Evolutionary conservation across 192 early-diverging fungal genomes (phyloP).

Genomic region (Backusella westeae): DNA sequence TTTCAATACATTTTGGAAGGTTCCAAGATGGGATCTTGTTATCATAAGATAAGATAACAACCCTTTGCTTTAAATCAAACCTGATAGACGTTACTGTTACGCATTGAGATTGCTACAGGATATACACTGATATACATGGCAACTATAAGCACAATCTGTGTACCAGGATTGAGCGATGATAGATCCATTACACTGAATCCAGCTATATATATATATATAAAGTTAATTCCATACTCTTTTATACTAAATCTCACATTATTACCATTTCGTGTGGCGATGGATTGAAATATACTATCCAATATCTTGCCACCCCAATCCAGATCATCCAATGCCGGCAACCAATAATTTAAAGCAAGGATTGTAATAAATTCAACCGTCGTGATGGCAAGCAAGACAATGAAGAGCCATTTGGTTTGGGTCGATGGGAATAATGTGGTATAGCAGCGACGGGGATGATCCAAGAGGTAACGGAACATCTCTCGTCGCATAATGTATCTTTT

Average conservation of each 20-base stretch:
- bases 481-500: slow-evolving; percentile 13
- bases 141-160: slow-evolving; percentile 32
- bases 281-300: slow-evolving; percentile 34
- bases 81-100: slow-evolving; percentile 38
- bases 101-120: slow-evolving; percentile 38
- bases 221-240: too few species aligned
- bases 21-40: too few species aligned
- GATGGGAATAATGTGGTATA: slow-evolving; percentile 37
- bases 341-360: slow-evolving; percentile 28
- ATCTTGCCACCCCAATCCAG: slow-evolving; percentile 29
- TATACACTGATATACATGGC: slow-evolving; percentile 40
- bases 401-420: slow-evolving; percentile 33
- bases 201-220: slow-evolving; percentile 17
- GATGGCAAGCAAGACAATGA: slow-evolving; percentile 22
- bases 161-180: slow-evolving; percentile 21
- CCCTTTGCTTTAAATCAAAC: background rate
- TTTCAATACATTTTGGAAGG: too few species aligned
- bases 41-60: background rate
- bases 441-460: slow-evolving; percentile 37
- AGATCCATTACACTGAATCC: slow-evolving; percentile 28
- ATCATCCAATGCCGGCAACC: slow-evolving; percentile 18
- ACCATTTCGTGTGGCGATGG: slow-evolving; percentile 32
- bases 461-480: slow-evolving; percentile 26
- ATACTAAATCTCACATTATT: background rate
- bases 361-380: slow-evolving; percentile 23